These are phyloP conservation scores for Citrus hindsii DNA, from an alignment of 345 rosid species.

Conservation along the genomic window DNA sequence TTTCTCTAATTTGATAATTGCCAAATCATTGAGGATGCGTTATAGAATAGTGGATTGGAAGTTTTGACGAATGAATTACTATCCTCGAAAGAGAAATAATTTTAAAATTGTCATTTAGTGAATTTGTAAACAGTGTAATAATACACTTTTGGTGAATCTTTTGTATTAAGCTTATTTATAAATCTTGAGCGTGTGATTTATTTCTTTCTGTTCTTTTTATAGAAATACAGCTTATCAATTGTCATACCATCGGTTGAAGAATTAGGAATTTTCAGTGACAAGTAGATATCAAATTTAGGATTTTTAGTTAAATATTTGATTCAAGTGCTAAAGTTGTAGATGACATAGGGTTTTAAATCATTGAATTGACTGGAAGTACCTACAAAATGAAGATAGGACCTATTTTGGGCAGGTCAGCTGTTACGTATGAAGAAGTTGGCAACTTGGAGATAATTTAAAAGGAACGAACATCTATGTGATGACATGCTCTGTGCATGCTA, in stretches of 20 bases:
- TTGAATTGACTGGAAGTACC: not conserved
- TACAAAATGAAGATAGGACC: not conserved
- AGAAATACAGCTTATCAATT: not conserved
- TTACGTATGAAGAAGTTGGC: not conserved
- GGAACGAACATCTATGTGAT: not conserved
- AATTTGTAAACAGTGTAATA: slow-evolving; percentile 1
- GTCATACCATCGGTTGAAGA: not conserved
- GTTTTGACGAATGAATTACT: slow-evolving; percentile 6
- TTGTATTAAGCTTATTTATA: not conserved
- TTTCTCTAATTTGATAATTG: not conserved
- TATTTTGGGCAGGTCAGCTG: not conserved
- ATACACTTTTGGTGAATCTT: not conserved
- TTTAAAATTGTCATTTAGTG: not conserved
- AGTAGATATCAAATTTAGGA: not conserved
- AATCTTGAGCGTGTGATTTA: not conserved
- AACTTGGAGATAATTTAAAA: not conserved
- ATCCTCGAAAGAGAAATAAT: not conserved
- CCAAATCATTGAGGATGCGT: not conserved
- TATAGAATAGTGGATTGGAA: not conserved
- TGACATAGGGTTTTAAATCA: not conserved
- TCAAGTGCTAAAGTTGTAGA: not conserved
- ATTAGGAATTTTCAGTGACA: not conserved
- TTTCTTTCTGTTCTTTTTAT: not conserved
- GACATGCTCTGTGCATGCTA: not conserved
- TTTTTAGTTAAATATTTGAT: not conserved